Percentiles rank a stretch among this genome's conserved stretches.
Conservation (phyloP, 2,329 filamentous ascomycete genomes). For the Phaeosphaeria sp. region DNA sequence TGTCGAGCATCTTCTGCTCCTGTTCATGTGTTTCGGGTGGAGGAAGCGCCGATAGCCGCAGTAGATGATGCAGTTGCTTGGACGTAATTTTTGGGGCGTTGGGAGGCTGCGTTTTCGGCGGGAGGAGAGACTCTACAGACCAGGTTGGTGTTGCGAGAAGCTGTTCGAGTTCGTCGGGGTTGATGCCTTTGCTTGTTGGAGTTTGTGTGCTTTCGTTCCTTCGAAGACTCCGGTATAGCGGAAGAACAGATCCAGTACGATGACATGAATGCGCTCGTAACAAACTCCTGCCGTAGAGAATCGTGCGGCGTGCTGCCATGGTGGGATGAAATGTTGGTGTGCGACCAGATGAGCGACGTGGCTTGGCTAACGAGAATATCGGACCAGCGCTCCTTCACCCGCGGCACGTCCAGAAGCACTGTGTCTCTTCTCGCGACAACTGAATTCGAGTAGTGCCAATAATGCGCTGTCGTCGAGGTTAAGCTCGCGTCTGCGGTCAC, state of each 20-base stretch:
- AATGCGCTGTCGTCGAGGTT: conserved; percentile 31
- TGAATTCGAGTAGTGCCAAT: neutral
- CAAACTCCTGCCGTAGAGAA: conserved; percentile 10
- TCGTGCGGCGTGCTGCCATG: conserved; percentile 22
- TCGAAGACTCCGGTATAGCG: neutral
- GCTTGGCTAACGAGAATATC: neutral
- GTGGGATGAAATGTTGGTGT: conserved; percentile 3
- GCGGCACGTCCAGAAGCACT: neutral
- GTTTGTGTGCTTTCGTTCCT: neutral
- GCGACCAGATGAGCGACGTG: neutral
- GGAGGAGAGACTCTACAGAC: conserved; percentile 81
- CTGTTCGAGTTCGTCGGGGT: conserved; percentile 42
- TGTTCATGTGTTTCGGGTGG: conserved; percentile 68
- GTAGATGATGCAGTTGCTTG: conserved; percentile 78
- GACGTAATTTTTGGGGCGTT: conserved; percentile 61
- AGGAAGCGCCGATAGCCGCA: conserved; percentile 88
- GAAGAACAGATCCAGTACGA: neutral
- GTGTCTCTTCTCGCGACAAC: neutral
- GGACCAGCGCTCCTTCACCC: neutral
- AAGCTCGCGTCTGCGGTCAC: neutral
- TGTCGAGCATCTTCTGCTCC: conserved; percentile 74
- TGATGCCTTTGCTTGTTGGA: conserved; percentile 16
- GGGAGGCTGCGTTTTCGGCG: conserved; percentile 47
- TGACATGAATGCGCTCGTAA: neutral
- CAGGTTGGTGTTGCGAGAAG: conserved; percentile 75